phyloP scores from a whole-genome alignment of 805 yeast species.

The Teunomyces kruisii region DNA sequence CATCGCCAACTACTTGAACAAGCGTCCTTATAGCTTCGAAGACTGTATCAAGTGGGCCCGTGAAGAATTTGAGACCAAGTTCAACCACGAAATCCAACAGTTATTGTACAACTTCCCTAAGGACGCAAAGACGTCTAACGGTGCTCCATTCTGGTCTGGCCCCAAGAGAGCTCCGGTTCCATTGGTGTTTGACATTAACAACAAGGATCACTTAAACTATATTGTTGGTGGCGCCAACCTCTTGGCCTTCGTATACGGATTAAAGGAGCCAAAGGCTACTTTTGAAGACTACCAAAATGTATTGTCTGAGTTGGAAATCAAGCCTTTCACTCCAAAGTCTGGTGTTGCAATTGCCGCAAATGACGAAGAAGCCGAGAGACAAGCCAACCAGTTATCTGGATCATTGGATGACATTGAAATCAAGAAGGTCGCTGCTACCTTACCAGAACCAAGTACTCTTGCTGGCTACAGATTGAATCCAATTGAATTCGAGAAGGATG shows the following conservation, averaged over 20 bases:
- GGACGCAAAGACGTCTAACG: conserved; percentile 86
- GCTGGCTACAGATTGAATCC: conserved; percentile 86
- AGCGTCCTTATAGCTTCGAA: conserved; percentile 86
- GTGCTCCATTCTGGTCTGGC: conserved; percentile 97
- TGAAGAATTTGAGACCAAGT: conserved; percentile 80
- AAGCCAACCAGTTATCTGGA: conserved; percentile 44
- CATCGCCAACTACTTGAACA: conserved; percentile 69
- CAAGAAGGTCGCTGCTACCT: conserved; percentile 64
- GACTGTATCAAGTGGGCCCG: conserved; percentile 97
- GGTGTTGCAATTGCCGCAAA: conserved; percentile 79
- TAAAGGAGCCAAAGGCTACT: conserved; percentile 67
- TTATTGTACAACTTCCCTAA: conserved; percentile 91
- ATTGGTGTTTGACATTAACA: conserved; percentile 70
- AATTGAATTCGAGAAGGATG: conserved; percentile 98
- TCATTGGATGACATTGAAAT: conserved; percentile 61
- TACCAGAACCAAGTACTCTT: conserved; percentile 86
- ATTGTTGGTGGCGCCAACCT: conserved; percentile 87
- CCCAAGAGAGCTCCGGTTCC: conserved; percentile 95
- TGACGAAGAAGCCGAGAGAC: conserved; percentile 88
- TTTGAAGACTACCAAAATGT: conserved; percentile 55
- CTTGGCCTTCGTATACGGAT: conserved; percentile 86
- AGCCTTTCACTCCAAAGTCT: conserved; percentile 70
- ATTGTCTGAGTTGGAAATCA: conserved; percentile 42
- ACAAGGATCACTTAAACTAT: conserved; percentile 78
- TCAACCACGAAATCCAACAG: conserved; percentile 83